Base-by-base conservation (phyloP, 805 yeast genomes). In the Kuraishia hungarica region DNA sequence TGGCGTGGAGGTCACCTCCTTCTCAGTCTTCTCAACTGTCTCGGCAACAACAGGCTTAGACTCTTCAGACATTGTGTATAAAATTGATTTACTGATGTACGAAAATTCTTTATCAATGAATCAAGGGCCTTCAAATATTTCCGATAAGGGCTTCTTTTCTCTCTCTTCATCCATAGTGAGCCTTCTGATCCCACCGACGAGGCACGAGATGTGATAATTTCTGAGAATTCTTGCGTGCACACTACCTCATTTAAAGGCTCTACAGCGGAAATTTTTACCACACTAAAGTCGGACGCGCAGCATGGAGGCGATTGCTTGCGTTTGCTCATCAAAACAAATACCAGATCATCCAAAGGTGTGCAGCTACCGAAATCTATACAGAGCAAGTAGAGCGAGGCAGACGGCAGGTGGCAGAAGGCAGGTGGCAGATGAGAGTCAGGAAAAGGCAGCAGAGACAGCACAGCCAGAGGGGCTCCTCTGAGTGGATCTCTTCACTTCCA, bases 1-100 rank as follows among this genome's bases (percentile, higher is more conserved):
- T 59, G 82, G 81, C 39, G 73, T 67, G 26, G 50, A 20, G 50
- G 26, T 47, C 28, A 51, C 28, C 29, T 28, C 52, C 52, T 50
- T 50, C 43, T 35, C 43, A 35, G 11, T 17, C 43, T 35, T 35
- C 43, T 35, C 43, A 35, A 35, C 43, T 23, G 52, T 50, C 46
- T 50, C 48, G 10, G 24, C 48, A 10, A 28, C 24, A n/a, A 49
- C 51, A 10, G 52, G 52, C 52, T 50, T 50, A 11, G 26, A 29
- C 28, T 51, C 53, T 19, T 51, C 53, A 51, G 53, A 51, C 53
- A 51, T 51, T 19, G 22, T 50, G 49, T 47, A 47, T 47, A 21
- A 13, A 8, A 21, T 8, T 47, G 11, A 19, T 47, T 11, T 21
- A 19, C 5, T 11, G 49, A 47, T 22, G 20, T 22, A 22, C 49